Evolutionary conservation across 345 rosid species (phyloP).

Genomic region (Trapa bicornis): DNA sequence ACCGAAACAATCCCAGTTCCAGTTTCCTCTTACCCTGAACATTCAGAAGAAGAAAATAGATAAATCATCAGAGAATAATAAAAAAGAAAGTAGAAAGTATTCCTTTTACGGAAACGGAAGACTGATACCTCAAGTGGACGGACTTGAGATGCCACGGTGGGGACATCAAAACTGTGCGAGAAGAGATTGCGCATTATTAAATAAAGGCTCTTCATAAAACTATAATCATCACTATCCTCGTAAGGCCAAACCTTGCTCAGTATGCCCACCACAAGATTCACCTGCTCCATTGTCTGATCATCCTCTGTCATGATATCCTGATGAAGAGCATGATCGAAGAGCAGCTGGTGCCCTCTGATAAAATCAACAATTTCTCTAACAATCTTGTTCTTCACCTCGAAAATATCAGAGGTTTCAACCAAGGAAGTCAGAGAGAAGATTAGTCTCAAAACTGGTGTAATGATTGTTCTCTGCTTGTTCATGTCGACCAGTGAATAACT

Average conservation of each 20-base stretch:
- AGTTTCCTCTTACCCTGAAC: constrained; percentile 43
- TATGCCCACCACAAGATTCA: constrained; percentile 80
- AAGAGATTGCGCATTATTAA: constrained; percentile 62
- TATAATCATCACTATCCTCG: constrained; percentile 70
- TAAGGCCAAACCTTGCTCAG: constrained; percentile 97
- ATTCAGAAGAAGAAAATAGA: constrained; percentile 9
- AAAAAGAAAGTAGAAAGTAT: neutral
- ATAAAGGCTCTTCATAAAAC: constrained; percentile 84
- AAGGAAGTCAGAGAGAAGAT: constrained; percentile 72
- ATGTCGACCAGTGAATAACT: constrained; percentile 39
- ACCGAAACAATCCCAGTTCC: constrained; percentile 41
- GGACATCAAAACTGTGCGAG: constrained; percentile 26
- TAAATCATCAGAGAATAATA: neutral
- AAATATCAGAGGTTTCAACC: constrained; percentile 64
- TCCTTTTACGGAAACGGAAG: neutral
- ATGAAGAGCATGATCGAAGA: constrained; percentile 76
- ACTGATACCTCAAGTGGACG: constrained; percentile 33
- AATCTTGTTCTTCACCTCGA: constrained; percentile 90
- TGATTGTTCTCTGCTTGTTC: constrained; percentile 56
- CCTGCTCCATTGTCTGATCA: constrained; percentile 76
- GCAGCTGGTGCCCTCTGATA: constrained; percentile 63
- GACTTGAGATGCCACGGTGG: constrained; percentile 20
- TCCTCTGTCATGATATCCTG: constrained; percentile 52
- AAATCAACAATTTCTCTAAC: constrained; percentile 72
- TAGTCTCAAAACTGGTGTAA: constrained; percentile 62